These are phyloP conservation scores for Chamaenerion angustifolium DNA, from an alignment of 345 rosid genomes.

Conservation along the genomic window DNA sequence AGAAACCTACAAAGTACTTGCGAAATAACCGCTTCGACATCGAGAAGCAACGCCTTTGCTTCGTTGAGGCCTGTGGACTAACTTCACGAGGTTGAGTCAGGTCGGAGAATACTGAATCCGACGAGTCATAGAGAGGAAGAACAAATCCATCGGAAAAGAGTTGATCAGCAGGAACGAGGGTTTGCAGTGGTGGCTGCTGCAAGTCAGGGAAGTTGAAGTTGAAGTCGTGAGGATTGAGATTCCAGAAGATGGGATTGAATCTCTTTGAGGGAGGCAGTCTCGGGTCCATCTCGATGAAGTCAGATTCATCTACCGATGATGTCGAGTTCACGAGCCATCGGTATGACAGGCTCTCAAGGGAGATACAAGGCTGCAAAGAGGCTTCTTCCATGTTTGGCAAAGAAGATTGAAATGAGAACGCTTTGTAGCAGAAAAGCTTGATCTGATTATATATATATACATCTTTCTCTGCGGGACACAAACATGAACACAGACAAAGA, in stretches of 20 bases:
- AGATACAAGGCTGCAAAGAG: conserved; percentile 39
- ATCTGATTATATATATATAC: conserved; percentile 14
- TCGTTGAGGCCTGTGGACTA: conserved; percentile 8
- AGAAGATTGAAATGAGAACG: background rate
- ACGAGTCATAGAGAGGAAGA: conserved; percentile 37
- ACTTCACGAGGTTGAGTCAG: too few species aligned
- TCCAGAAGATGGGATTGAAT: conserved; percentile 42
- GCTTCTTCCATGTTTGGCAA: conserved; percentile 27
- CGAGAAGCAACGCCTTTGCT: conserved; percentile 35
- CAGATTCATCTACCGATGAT: conserved; percentile 38
- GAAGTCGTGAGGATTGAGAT: conserved; percentile 39
- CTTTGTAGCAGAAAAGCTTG: background rate
- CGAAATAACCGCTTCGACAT: conserved; percentile 41
- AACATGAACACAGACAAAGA: background rate
- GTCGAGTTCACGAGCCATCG: conserved; percentile 55
- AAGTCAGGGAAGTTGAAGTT: conserved; percentile 62
- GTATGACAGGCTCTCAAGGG: conserved; percentile 85
- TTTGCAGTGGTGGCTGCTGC: conserved; percentile 24
- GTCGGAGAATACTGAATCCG: background rate
- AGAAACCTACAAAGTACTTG: conserved; percentile 27
- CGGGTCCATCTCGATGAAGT: conserved; percentile 99
- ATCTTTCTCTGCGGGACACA: conserved; percentile 15
- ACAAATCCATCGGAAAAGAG: conserved; percentile 73
- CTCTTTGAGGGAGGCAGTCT: conserved; percentile 87
- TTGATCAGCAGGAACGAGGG: conserved; percentile 74